phyloP scores from a whole-genome alignment of 768 basidiomycete genomes.

The Pluteus cervinus region DNA sequence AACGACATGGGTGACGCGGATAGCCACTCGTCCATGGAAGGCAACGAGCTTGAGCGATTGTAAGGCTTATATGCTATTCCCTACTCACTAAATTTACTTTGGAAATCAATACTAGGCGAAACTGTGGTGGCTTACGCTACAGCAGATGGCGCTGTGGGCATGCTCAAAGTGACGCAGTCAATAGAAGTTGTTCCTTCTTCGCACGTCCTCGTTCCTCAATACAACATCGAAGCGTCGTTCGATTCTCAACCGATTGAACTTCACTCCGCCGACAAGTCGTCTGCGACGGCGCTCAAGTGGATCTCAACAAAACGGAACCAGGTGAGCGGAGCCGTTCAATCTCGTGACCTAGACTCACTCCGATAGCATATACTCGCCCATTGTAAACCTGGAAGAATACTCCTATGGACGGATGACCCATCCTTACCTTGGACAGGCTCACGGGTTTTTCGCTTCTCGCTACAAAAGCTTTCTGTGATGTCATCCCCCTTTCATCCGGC shows the following conservation, averaged over 20 bases:
- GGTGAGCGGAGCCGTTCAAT: too few species aligned
- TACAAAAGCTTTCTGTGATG: constrained; percentile 45
- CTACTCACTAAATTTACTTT: neutral
- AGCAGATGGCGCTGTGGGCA: constrained; percentile 52
- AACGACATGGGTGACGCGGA: constrained; percentile 61
- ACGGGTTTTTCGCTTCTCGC: constrained; percentile 35
- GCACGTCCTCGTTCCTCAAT: constrained; percentile 24
- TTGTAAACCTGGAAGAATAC: constrained; percentile 53
- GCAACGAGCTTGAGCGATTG: constrained; percentile 31
- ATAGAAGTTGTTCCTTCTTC: constrained; percentile 9
- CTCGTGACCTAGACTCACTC: too few species aligned
- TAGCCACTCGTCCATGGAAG: constrained; percentile 57
- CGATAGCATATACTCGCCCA: constrained; percentile 59
- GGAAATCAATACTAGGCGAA: constrained; percentile 34
- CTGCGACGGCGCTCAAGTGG: constrained; percentile 55
- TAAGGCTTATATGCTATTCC: constrained; percentile 23
- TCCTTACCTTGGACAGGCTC: constrained; percentile 40
- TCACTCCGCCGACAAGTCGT: constrained; percentile 32
- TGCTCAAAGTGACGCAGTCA: constrained; percentile 47
- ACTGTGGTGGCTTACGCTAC: constrained; percentile 53
- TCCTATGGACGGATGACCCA: constrained; percentile 38
- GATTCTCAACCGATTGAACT: constrained; percentile 21
- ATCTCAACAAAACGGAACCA: too few species aligned
- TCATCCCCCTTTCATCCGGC: constrained; percentile 56
- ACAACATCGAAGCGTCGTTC: constrained; percentile 25